These are phyloP conservation scores for Aspergillus uvarum DNA, from an alignment of 2,329 filamentous ascomycete species.

Conservation along the genomic window DNA sequence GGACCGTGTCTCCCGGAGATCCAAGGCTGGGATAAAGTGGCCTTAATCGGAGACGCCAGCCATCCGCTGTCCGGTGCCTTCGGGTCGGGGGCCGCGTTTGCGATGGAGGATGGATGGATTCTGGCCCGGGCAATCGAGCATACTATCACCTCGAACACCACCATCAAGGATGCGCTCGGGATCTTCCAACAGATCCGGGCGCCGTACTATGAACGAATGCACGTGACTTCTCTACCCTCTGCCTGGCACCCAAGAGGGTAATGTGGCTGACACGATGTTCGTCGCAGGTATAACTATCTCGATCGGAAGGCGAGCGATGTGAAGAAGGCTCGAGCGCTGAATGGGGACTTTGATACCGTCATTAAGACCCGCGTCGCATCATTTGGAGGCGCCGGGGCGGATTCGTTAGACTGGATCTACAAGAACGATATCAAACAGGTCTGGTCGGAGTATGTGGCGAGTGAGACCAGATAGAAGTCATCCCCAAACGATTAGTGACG, in stretches of 20 bases:
- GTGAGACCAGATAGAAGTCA: background rate
- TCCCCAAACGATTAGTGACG: background rate
- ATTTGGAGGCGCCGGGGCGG: background rate
- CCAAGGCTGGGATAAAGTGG: background rate
- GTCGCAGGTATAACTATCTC: too few relatives aligned
- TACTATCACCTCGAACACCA: background rate
- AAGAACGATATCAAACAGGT: conserved; percentile 8
- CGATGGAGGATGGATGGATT: conserved; percentile 12
- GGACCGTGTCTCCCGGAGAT: conserved; percentile 2
- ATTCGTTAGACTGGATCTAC: conserved; percentile 7
- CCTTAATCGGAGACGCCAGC: conserved; percentile 6
- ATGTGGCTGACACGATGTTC: too few relatives aligned
- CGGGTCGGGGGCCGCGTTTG: conserved; percentile 5
- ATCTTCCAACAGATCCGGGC: background rate
- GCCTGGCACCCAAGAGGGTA: too few relatives aligned
- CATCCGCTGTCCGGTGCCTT: conserved; percentile 8
- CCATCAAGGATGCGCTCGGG: background rate
- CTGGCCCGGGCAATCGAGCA: conserved; percentile 4
- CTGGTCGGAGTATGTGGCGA: conserved; percentile 3
- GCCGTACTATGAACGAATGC: too few relatives aligned
- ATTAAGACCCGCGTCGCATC: background rate
- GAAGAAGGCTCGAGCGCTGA: too few relatives aligned
- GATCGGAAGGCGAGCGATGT: too few relatives aligned
- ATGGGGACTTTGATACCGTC: too few relatives aligned
- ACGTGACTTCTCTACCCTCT: too few relatives aligned